Evolutionary conservation across 805 yeast species (phyloP).

Genomic region (Candida adriatica): DNA sequence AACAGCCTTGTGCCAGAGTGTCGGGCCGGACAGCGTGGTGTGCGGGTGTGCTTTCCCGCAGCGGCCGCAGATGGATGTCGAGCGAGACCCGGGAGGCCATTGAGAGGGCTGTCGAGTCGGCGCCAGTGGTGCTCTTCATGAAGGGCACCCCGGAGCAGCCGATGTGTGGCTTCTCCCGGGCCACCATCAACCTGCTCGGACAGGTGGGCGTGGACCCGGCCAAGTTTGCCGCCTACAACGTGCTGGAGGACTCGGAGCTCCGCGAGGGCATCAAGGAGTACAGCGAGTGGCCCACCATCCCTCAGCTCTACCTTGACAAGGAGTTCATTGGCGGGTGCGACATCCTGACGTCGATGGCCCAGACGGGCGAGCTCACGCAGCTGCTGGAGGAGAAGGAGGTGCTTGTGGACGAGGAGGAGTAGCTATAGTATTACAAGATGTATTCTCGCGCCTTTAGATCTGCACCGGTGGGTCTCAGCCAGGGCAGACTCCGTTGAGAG

Average conservation of each 20-base stretch:
- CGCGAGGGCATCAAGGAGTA: conserved; percentile 95
- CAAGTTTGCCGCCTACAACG: conserved; percentile 96
- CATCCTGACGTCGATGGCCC: conserved; percentile 86
- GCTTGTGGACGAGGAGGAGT: conserved; percentile 67
- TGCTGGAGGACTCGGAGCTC: conserved; percentile 87
- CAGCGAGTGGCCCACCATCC: conserved; percentile 97
- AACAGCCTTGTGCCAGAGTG: too few relatives aligned
- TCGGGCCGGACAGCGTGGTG: too few relatives aligned
- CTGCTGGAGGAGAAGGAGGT: conserved; percentile 73
- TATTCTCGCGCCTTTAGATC: conserved; percentile 37
- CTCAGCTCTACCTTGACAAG: conserved; percentile 84
- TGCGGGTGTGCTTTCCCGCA: too few relatives aligned
- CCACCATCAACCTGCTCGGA: conserved; percentile 88
- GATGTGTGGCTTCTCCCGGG: conserved; percentile 95
- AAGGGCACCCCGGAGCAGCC: conserved; percentile 98
- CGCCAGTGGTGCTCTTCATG: conserved; percentile 96
- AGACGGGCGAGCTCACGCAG: conserved; percentile 83
- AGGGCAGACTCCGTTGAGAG: conserved; percentile 34
- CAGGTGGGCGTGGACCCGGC: conserved; percentile 96
- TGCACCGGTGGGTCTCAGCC: conserved; percentile 24
- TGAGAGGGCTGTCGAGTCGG: conserved; percentile 75
- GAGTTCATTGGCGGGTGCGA: conserved; percentile 99
- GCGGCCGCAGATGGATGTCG: conserved; percentile 59
- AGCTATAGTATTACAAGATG: conserved; percentile 8
- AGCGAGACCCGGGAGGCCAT: conserved; percentile 80